These are phyloP conservation scores for Rhizophora apiculata DNA, from an alignment of 345 rosid genomes.

Conservation along the genomic window DNA sequence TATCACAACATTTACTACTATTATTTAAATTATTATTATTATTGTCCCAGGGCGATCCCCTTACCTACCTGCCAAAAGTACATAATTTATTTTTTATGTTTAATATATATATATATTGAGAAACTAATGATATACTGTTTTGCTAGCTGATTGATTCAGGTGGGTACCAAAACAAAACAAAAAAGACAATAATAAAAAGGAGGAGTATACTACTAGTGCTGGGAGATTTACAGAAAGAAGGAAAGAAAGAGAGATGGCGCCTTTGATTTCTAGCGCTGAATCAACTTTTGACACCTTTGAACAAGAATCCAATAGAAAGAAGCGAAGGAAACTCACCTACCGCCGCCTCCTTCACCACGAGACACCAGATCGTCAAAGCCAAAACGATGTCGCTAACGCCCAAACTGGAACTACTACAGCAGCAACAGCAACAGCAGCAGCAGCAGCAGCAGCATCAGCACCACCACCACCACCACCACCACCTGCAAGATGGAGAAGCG, in stretches of 20 bases:
- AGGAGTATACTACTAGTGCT: neutral
- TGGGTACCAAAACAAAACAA: too few relatives aligned
- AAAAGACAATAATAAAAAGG: neutral
- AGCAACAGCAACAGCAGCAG: neutral
- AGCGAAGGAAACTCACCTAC: conserved; percentile 31
- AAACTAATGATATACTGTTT: too few relatives aligned
- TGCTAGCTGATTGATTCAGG: too few relatives aligned
- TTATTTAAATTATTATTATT: too few relatives aligned
- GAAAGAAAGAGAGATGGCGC: conserved; percentile 17
- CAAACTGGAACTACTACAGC: neutral
- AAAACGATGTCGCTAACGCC: neutral
- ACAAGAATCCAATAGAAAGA: conserved; percentile 45
- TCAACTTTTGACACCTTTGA: conserved; percentile 21
- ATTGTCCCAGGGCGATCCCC: too few relatives aligned
- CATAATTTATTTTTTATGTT: too few relatives aligned
- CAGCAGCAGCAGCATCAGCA: neutral
- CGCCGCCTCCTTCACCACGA: neutral
- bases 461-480: too few relatives aligned
- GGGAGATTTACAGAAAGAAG: too few relatives aligned
- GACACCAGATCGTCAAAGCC: neutral
- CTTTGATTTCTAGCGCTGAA: conserved; percentile 28
- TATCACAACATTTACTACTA: too few relatives aligned
- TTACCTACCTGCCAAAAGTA: too few relatives aligned
- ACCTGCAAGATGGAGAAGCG: neutral
- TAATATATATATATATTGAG: too few relatives aligned